Evolutionary conservation across 495 filamentous ascomycete genomes (phyloP).

Genomic region (Penicillium psychrofluorescens): DNA sequence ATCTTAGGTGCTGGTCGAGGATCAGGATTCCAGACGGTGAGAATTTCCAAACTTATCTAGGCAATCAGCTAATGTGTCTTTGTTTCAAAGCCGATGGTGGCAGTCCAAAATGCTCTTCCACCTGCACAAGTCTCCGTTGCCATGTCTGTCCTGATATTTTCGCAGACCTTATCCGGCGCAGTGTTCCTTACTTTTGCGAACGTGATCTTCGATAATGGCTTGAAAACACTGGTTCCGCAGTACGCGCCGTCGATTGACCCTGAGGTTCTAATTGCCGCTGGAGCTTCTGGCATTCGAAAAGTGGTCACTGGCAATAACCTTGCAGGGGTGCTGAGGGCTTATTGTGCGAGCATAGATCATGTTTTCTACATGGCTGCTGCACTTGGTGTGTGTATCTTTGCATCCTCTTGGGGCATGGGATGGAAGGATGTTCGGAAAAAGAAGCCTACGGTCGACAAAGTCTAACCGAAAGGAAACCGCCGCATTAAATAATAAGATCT

Average conservation of each 20-base stretch:
- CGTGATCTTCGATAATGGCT: conserved; percentile 41
- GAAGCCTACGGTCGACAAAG: conserved; percentile 13
- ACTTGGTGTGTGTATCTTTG: conserved; percentile 14
- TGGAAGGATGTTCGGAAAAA: conserved; percentile 47
- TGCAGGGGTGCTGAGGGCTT: conserved; percentile 32
- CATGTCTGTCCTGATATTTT: conserved; percentile 45
- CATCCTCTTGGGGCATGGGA: conserved; percentile 41
- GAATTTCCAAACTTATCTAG: background rate
- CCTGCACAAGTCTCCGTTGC: conserved; percentile 37
- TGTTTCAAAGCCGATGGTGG: conserved; percentile 32
- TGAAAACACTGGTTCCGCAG: conserved; percentile 21
- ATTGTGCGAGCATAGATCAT: conserved; percentile 27
- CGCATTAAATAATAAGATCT: no score
- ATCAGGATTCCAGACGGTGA: conserved; percentile 36
- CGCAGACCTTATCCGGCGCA: conserved; percentile 42
- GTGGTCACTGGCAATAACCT: conserved; percentile 20
- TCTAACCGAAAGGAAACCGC: background rate
- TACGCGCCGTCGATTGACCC: conserved; percentile 31
- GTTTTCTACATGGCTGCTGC: conserved; percentile 36
- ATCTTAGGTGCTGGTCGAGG: conserved; percentile 47
- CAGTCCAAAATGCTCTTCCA: conserved; percentile 45
- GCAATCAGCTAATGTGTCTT: background rate
- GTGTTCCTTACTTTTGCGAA: conserved; percentile 39
- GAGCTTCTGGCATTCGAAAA: conserved; percentile 30
- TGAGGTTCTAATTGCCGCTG: conserved; percentile 29